Evolutionary conservation across 1,284 basidiomycete species (phyloP), one percentile per base, ranked within the genome.

Genomic region (Hemileccinum hortonii): DNA sequence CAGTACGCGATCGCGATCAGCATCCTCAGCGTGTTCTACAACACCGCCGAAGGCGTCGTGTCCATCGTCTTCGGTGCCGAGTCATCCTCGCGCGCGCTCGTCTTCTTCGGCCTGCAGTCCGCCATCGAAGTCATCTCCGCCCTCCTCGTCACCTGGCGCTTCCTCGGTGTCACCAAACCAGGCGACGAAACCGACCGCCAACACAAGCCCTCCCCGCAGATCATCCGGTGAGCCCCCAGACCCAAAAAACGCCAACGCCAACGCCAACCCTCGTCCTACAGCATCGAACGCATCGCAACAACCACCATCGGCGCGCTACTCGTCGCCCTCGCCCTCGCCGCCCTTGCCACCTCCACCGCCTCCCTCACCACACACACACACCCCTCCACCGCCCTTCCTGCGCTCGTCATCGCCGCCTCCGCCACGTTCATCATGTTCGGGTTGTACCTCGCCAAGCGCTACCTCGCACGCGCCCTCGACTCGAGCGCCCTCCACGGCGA

Each of bases 41-140:
- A 71, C 29, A 47, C 56, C 0, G 65, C 63, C 0, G 65, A 71
- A 22, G 67, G 71, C 5, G 30, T 56, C 0, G 52, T 79, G 16
- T 79, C 77, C 6, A 69, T 78, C 39, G 63, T 69, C 16, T 72
- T 79, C 35, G 77, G 78, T 0, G 65, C 69, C 40, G 76, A 78
- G 43, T 72, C 75, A 12, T 65, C 67, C 3, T 78, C 78, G 0
- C 70, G 66, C 18, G 74, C 77, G n/a, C 72, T 82, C 49, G 63
- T 73, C 46, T 79, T 81, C 67, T 82, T 76, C 56, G 76, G 78
- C 14, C 70, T 82, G 46, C 80, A 77, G 56, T 74, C 76, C n/a
- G 69, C 59, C 19, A 70, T 80, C 53, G 76, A 80, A 57, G 72
- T 79, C 42, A 63, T 74, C 32, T 76, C 74, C 16, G 64, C 72